Evolutionary conservation across 106 monocot genomes (phyloP).

Genomic region (Triglochin maritima): DNA sequence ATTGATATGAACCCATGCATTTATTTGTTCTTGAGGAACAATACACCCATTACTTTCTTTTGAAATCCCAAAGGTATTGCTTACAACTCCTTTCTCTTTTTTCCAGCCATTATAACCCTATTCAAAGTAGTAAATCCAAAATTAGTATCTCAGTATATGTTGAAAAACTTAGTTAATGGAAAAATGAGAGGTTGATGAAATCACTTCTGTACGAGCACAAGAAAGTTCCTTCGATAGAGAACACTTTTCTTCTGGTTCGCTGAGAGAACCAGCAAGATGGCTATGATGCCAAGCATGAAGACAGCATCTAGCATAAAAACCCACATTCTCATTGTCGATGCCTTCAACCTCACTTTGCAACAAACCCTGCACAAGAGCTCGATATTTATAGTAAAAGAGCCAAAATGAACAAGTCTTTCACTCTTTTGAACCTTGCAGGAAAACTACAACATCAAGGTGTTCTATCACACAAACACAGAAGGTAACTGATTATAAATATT

Average conservation of each 20-base stretch:
- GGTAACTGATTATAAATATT: too few relatives aligned
- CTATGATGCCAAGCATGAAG: conserved; percentile 42
- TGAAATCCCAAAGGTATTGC: conserved; percentile 1
- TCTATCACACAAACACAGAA: too few relatives aligned
- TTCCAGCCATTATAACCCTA: conserved; percentile 71
- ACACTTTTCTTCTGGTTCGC: conserved; percentile 22
- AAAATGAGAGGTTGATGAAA: not conserved
- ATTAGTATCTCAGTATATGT: not conserved
- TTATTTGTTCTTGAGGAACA: conserved; percentile 90
- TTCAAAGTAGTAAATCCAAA: not conserved
- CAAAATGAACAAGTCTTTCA: not conserved
- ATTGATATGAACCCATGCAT: conserved; percentile 87
- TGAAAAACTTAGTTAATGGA: too few relatives aligned
- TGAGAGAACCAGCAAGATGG: conserved; percentile 11
- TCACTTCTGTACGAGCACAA: conserved; percentile 83
- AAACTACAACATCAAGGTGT: too few relatives aligned
- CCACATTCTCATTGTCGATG: conserved; percentile 63
- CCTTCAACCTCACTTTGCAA: conserved; percentile 93
- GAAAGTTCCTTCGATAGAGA: conserved; percentile 32
- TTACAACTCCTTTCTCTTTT: conserved; percentile 26
- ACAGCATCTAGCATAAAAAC: conserved; percentile 83
- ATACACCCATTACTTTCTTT: conserved; percentile 35
- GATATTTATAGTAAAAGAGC: not conserved
- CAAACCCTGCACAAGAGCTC: conserved; percentile 44
- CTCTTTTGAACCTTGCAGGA: not conserved